Base-by-base conservation (phyloP, 2,329 filamentous ascomycete species). In the Colletotrichum gloeosporioides region DNA sequence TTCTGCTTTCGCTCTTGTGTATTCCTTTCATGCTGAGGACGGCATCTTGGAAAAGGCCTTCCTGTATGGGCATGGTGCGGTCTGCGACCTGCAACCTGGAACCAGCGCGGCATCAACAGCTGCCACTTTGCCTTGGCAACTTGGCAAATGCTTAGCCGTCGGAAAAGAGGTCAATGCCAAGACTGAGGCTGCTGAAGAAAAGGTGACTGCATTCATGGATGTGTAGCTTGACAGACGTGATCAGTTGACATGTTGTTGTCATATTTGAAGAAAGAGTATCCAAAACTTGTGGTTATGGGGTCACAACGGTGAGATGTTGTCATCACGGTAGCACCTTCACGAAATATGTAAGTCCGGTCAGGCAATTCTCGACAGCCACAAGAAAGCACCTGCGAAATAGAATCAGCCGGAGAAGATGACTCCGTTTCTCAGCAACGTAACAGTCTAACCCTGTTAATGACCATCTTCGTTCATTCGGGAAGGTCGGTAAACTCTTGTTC, bases 131-230 rank as follows among this genome's bases (percentile, higher is more conserved):
- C 31, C 69, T 73, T 64, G 69, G 73, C 69, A 68, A 68, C 70
- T 76, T 73, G 73, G 73, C 69, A 16, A 73, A 68, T 64, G 73
- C 69, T 73, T 64, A 31, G 25, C 12, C 27, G 39, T n/a, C 10
- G 16, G 55, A 25, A 22, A 53, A 15, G 3, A 36, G 22, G 15
- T 1, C 27, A 68, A 18, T 36, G 69, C 44, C 63, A 73, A 73
- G 69, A 22, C 39, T 32, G 63, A 68, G 69, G 18, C 69, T 67
- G 63, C 18, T 8, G 34, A 27, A 22, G 59, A 4, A 36, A 49
- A 2, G 29, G 12, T 53, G 15, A 62, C 62, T 34, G 18, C 73
- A 69, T 22, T 22, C 22, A 22, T 22, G 22, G 22, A 22, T 22
- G 22, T 22, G 22, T 22, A 22, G 22, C 22, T 22, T 22, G 22